These are phyloP conservation scores for Rhynchospora pubera DNA, from an alignment of 176 grass and related monocot genomes.

Conservation along the genomic window DNA sequence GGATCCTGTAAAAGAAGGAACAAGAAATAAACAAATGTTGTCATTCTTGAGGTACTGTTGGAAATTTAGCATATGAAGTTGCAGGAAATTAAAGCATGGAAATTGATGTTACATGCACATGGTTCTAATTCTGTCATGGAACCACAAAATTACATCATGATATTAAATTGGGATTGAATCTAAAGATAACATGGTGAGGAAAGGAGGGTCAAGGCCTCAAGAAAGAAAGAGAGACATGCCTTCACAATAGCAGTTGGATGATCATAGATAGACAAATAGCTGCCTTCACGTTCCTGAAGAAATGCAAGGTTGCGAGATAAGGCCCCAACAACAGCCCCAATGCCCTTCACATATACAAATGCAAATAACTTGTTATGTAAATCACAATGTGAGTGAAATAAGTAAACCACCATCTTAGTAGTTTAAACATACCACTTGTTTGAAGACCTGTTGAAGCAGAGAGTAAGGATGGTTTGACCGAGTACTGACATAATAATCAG, in stretches of 20 bases:
- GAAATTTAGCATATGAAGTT: not conserved
- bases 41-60: not conserved
- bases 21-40: constrained; percentile 14
- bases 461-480: constrained; percentile 90
- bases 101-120: not conserved
- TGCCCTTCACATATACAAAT: constrained; percentile 41
- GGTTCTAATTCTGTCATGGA: not conserved
- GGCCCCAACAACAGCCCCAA: constrained; percentile 86
- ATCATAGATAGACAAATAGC: constrained; percentile 76
- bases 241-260: constrained; percentile 59
- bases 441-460: constrained; percentile 86
- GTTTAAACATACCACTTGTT: constrained; percentile 73
- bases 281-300: constrained; percentile 72
- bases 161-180: not conserved
- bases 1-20: constrained; percentile 52
- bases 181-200: constrained; percentile 5
- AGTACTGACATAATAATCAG: constrained; percentile 80
- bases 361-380: constrained; percentile 11
- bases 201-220: not conserved
- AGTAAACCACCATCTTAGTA: not conserved
- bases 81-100: not conserved
- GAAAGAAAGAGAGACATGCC: constrained; percentile 23
- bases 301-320: constrained; percentile 75
- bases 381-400: not conserved
- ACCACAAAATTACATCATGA: not conserved